Evolutionary conservation across 2,329 filamentous ascomycete species (phyloP).

Genomic region (Beauveria scarabaeidicola): DNA sequence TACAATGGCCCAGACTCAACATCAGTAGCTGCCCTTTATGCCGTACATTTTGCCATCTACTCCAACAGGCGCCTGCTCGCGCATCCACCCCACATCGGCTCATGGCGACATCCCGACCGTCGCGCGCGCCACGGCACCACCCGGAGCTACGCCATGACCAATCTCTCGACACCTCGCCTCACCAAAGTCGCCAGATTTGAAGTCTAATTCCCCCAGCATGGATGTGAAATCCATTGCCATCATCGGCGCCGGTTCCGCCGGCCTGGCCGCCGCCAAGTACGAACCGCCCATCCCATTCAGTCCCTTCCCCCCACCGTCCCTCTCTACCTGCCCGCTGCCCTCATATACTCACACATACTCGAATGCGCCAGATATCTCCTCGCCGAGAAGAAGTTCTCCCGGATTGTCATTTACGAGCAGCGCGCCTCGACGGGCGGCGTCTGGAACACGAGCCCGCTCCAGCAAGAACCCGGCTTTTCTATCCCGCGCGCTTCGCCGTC

Average conservation of each 20-base stretch:
- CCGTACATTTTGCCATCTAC: too few species aligned
- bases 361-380: constrained; percentile 49
- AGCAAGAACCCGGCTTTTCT: constrained; percentile 19
- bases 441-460: constrained; percentile 55
- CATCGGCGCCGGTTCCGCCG: constrained; percentile 65
- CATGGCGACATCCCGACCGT: constrained; percentile 3
- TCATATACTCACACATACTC: neutral
- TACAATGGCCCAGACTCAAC: too few species aligned
- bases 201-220: constrained; percentile 1
- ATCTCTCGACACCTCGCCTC: neutral
- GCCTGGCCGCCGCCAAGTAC: constrained; percentile 49
- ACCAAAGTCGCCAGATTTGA: neutral
- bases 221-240: constrained; percentile 49
- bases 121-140: neutral
- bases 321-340: neutral
- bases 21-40: neutral
- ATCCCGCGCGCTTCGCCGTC: constrained; percentile 24
- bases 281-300: neutral
- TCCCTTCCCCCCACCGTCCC: neutral
- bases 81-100: constrained; percentile 3
- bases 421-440: constrained; percentile 56
- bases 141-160: neutral
- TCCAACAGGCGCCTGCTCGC: neutral
- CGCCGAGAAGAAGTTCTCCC: constrained; percentile 53
- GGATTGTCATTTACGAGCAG: constrained; percentile 64